Conservation (phyloP, 2,329 filamentous ascomycete genomes). For the Hysterium pulicare region DNA sequence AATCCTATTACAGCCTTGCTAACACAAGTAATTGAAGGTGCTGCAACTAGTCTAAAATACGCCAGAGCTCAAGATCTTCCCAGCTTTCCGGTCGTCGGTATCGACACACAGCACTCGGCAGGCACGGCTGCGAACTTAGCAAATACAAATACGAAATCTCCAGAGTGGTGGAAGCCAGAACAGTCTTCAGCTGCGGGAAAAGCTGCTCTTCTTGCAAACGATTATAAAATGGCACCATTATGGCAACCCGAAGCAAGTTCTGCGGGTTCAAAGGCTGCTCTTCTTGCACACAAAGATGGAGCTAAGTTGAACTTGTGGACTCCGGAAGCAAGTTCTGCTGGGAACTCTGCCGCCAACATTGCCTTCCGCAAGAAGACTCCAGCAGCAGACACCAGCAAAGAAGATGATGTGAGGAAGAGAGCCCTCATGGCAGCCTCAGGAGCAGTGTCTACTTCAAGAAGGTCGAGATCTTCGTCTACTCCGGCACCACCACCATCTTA, state of each 20-base stretch:
- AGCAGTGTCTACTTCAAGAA: conserved; percentile 58
- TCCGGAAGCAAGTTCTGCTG: conserved; percentile 49
- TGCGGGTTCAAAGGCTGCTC: conserved; percentile 70
- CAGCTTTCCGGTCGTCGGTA: conserved; percentile 66
- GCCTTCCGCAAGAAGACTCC: conserved; percentile 58
- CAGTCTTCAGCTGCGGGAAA: conserved; percentile 55
- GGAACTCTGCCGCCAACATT: conserved; percentile 67
- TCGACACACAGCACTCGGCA: conserved; percentile 59
- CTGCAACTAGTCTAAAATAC: conserved; percentile 64
- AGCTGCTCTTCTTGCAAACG: conserved; percentile 57
- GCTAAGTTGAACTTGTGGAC: conserved; percentile 52
- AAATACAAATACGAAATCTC: conserved; percentile 64
- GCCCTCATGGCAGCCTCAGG: conserved; percentile 74
- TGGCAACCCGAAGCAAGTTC: conserved; percentile 64
- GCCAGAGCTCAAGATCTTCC: conserved; percentile 70
- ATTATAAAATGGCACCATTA: conserved; percentile 58
- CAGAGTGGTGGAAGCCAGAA: conserved; percentile 65
- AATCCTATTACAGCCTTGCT: conserved; percentile 9
- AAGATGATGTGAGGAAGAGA: conserved; percentile 54
- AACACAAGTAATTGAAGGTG: conserved; percentile 43
- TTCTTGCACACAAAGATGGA: conserved; percentile 59
- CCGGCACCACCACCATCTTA: conserved; percentile 45
- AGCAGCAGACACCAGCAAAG: conserved; percentile 46
- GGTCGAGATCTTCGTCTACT: conserved; percentile 63
- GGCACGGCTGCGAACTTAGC: conserved; percentile 72